A percentile compares a stretch with the other conserved stretches of the same genome.
Evolutionary conservation across 176 grass and related monocot species (phyloP).

Genomic region (Triticum timopheevii): DNA sequence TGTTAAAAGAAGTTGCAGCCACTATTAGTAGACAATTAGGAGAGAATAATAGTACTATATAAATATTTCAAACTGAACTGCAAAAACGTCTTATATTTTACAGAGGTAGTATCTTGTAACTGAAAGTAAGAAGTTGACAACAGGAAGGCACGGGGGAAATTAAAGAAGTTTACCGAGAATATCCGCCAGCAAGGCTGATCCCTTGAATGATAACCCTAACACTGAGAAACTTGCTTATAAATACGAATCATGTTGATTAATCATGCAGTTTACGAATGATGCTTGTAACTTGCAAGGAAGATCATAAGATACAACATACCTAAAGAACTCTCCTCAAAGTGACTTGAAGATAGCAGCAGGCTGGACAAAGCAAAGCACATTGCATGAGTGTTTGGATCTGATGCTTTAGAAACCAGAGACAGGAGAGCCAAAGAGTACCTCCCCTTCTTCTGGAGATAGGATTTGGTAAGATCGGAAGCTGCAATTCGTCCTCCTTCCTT

Average conservation of each 20-base stretch:
- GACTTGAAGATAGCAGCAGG: constrained; percentile 13
- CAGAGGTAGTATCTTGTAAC: no score
- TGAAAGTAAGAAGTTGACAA: neutral
- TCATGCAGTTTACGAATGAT: neutral
- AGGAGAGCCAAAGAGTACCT: neutral
- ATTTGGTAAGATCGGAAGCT: neutral
- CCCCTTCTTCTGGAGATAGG: constrained; percentile 20
- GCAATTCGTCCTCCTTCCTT: neutral
- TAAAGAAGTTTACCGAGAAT: neutral
- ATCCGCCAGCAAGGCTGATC: neutral
- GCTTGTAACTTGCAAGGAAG: neutral
- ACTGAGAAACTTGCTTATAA: neutral
- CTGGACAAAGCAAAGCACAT: constrained; percentile 2
- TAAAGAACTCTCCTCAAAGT: neutral
- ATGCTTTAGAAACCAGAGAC: neutral
- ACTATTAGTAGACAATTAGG: neutral
- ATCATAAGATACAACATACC: neutral
- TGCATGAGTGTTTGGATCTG: neutral
- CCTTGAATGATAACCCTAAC: neutral
- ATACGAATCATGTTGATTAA: neutral
- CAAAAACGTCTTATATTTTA: no score
- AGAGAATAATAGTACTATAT: no score
- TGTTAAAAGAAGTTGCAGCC: neutral
- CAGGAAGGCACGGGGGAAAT: neutral
- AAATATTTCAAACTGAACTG: no score